Conservation (phyloP, 768 basidiomycete species). For the Lactifluus subvellereus region DNA sequence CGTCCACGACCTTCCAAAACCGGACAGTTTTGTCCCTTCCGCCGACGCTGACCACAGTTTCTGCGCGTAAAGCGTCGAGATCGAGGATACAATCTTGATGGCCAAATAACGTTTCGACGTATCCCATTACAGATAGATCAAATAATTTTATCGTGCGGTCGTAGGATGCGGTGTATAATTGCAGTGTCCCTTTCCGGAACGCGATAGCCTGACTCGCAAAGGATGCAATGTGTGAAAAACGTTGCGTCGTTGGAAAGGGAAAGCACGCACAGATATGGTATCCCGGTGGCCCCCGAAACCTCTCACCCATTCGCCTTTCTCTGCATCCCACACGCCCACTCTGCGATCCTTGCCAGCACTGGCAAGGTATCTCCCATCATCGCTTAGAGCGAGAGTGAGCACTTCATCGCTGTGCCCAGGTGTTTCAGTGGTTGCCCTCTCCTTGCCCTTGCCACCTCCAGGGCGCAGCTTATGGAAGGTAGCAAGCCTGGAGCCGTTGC, state of each 20-base stretch:
- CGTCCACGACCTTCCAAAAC: conserved; percentile 96
- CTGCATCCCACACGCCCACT: conserved; percentile 82
- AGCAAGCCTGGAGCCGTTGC: conserved; percentile 51
- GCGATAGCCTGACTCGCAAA: conserved; percentile 45
- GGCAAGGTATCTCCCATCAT: conserved; percentile 78
- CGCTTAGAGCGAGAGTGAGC: conserved; percentile 73
- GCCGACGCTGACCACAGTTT: conserved; percentile 83
- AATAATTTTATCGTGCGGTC: conserved; percentile 90
- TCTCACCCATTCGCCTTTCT: conserved; percentile 69
- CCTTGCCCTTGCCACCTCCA: conserved; percentile 42
- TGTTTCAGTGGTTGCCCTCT: conserved; percentile 47
- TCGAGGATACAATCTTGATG: conserved; percentile 85
- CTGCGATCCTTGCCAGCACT: conserved; percentile 82
- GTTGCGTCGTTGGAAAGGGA: conserved; percentile 36
- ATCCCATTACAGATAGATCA: conserved; percentile 77
- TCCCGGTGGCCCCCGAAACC: conserved; percentile 77
- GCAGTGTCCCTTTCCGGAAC: conserved; percentile 72
- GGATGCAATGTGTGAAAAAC: conserved; percentile 26
- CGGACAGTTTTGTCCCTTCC: conserved; percentile 87
- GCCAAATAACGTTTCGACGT: conserved; percentile 94
- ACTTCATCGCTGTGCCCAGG: conserved; percentile 87
- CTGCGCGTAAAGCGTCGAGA: conserved; percentile 75
- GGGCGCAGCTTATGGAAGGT: conserved; percentile 57
- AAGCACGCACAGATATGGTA: conserved; percentile 54
- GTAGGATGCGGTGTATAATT: conserved; percentile 71